Base-by-base conservation (phyloP, 2,329 filamentous ascomycete species). In the Onygenales sp. region DNA sequence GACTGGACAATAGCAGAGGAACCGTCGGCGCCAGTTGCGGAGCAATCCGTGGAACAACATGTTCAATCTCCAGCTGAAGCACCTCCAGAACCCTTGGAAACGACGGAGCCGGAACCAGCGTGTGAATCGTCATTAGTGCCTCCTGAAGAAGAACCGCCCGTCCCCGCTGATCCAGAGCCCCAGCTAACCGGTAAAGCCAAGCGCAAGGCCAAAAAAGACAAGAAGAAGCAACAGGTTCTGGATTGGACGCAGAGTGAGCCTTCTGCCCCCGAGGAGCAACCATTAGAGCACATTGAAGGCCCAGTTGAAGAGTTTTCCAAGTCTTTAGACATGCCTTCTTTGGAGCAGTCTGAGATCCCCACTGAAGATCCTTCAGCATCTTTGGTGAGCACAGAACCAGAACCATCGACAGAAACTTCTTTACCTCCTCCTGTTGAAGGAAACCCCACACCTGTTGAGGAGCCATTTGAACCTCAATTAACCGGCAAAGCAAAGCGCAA, bases 141-240 rank as follows among this genome's bases (percentile, higher is more conserved):
- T 27, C 21, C 21, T 27, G 21, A 27, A 27, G 21, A 27, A 27
- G 21, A 27, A 2, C 21, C 21, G 5, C 21, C 21, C 21, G 5
- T 3, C 21, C 21, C 21, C 21, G 2, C 21, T 5, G 21, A 27
- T 27, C 21, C 21, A 27, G 21, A 27, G 21, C 21, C 21, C 21
- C 21, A 27, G 21, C 21, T 27, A 58, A 63, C 69, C 7, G 58
- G 65, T 43, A 66, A 72, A 49, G 63, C 63, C 52, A 75, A 72
- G 56, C 72, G 74, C 60, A 78, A 76, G 58, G 72, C 66, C 9
- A 78, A 77, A 58, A 77, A 78, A 55, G 71, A 74, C 33, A 70
- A 69, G 57, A 68, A 64, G 55, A 65, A 63, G 45, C 63, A 66
- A 41, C 58, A 62, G 43, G 55, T 45, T 38, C 55, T 53, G 43